Conservation (phyloP, 2,329 filamentous ascomycete genomes). For the Penicillium rolfsii region DNA sequence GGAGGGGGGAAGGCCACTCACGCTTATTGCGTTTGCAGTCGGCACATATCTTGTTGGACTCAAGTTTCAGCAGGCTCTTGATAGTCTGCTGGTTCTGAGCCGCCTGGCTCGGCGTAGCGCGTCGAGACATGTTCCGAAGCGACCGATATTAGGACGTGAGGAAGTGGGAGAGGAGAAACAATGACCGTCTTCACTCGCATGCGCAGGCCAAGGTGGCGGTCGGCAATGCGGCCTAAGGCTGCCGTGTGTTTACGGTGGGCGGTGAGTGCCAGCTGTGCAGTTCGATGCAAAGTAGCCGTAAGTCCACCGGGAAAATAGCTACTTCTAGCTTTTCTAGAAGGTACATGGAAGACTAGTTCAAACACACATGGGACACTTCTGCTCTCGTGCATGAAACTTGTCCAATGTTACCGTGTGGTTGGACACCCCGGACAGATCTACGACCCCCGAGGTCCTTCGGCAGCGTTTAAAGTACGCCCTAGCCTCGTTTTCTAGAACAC, state of each 20-base stretch:
- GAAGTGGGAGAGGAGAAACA: conserved; percentile 25
- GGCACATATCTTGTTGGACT: conserved; percentile 93
- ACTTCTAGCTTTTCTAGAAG: neutral
- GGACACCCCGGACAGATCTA: neutral
- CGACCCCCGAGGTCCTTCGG: neutral
- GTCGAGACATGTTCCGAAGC: conserved; percentile 42
- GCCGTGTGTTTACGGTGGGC: conserved; percentile 24
- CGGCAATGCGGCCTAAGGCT: conserved; percentile 35
- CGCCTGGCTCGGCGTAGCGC: conserved; percentile 77
- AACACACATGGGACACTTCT: neutral
- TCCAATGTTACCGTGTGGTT: neutral
- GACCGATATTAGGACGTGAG: conserved; percentile 17
- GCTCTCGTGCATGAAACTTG: neutral
- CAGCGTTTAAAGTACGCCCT: neutral
- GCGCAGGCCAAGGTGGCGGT: conserved; percentile 32
- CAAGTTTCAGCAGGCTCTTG: conserved; percentile 91
- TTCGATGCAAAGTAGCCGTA: conserved; percentile 17
- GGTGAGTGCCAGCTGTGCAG: conserved; percentile 30
- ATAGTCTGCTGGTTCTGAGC: conserved; percentile 93
- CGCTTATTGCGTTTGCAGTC: conserved; percentile 99
- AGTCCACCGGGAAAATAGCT: neutral
- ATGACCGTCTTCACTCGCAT: conserved; percentile 25
- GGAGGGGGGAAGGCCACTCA: conserved; percentile 51
- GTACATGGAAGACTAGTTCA: neutral
- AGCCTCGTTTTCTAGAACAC: conserved; percentile 11